A percentile compares a stretch with the other conserved stretches of the same genome.
phyloP scores from a whole-genome alignment of 352 stramenopile genomes.

The Thraustochytrium aureum region DNA sequence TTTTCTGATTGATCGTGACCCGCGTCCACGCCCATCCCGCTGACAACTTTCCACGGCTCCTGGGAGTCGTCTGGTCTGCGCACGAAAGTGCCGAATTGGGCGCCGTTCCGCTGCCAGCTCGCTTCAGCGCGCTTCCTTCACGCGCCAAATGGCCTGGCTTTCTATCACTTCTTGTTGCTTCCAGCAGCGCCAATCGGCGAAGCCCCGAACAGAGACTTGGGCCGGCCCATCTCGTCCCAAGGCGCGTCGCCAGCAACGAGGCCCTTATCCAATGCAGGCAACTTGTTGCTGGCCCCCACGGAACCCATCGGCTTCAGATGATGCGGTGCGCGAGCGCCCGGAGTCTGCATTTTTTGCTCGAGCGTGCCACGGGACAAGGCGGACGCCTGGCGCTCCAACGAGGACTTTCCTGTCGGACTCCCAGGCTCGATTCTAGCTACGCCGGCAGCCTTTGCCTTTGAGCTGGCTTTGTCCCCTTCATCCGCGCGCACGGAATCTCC shows the following conservation, averaged over 20 bases:
- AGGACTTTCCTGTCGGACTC: too few species aligned
- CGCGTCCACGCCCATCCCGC: too few species aligned
- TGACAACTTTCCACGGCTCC: background rate
- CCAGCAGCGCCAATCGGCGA: too few species aligned
- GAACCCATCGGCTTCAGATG: slow-evolving; percentile 47
- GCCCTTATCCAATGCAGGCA: slow-evolving; percentile 30
- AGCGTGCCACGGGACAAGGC: slow-evolving; percentile 20
- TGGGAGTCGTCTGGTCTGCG: background rate
- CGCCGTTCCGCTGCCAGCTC: background rate
- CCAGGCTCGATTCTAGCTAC: too few species aligned
- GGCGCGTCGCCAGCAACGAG: slow-evolving; percentile 24
- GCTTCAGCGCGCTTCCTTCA: background rate
- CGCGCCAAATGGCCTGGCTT: background rate
- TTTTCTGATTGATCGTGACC: too few species aligned
- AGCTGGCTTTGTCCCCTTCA: background rate
- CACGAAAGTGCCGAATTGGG: background rate
- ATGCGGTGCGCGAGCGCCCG: slow-evolving; percentile 22
- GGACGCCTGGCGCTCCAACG: background rate
- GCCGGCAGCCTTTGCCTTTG: background rate
- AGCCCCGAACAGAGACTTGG: slow-evolving; percentile 37
- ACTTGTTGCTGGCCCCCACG: background rate
- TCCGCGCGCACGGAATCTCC: background rate
- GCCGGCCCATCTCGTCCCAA: slow-evolving; percentile 28
- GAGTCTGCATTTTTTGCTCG: slow-evolving; percentile 44
- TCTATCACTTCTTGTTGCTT: slow-evolving; percentile 5